A percentile compares a stretch with the other conserved stretches of the same genome.
Evolutionary conservation across 306 rosid species (phyloP).

Genomic region (Vicia villosa): DNA sequence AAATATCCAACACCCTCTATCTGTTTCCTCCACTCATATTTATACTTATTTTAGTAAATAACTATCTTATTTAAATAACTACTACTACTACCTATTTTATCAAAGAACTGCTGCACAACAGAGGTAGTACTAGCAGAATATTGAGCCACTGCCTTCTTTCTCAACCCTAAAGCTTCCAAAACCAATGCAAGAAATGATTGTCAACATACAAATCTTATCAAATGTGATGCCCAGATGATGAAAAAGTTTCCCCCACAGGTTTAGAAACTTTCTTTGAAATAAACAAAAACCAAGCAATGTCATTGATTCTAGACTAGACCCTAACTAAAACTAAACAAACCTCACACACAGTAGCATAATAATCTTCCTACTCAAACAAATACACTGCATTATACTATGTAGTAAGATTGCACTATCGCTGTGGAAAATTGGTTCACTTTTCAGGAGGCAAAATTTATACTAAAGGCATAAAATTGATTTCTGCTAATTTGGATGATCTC

Average conservation of each 20-base stretch:
- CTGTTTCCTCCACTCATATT: too few species aligned
- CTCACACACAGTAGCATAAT: neutral
- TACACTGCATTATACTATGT: neutral
- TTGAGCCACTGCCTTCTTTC: neutral
- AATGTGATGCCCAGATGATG: neutral
- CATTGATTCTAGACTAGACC: constrained; percentile 31
- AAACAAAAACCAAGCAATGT: constrained; percentile 13
- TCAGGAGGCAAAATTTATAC: too few species aligned
- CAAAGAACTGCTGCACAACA: too few species aligned
- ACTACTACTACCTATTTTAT: too few species aligned
- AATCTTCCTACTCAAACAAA: constrained; percentile 10
- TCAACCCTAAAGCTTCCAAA: constrained; percentile 10
- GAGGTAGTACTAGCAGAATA: neutral
- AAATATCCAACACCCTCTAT: too few species aligned
- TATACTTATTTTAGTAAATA: too few species aligned
- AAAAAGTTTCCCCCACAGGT: neutral
- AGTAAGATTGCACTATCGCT: constrained; percentile 10
- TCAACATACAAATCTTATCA: neutral
- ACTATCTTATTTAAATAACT: too few species aligned
- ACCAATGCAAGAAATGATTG: constrained; percentile 14
- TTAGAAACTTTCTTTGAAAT: constrained; percentile 17
- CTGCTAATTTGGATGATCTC: neutral
- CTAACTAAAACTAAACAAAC: constrained; percentile 13
- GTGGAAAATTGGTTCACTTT: neutral
- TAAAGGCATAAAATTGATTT: neutral